Percentiles rank a stretch among this genome's conserved stretches.
Evolutionary conservation across 2,329 filamentous ascomycete genomes (phyloP).

Genomic region (Aspergillus brunneoviolaceus): DNA sequence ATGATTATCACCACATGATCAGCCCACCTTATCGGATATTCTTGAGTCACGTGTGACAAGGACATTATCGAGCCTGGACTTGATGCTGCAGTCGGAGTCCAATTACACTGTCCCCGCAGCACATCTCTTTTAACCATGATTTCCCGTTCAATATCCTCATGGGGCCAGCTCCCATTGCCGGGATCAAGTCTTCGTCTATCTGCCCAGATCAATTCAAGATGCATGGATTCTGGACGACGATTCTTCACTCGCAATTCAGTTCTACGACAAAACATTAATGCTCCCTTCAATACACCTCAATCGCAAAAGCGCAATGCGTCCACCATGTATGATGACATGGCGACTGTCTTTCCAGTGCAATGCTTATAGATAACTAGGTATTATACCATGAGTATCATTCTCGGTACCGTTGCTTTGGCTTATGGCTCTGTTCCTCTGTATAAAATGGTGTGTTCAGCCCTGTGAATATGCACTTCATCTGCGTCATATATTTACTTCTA

Average conservation of each 20-base stretch:
- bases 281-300: constrained; percentile 36
- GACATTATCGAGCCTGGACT: constrained; percentile 9
- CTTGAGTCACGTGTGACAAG: constrained; percentile 21
- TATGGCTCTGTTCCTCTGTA: constrained; percentile 68
- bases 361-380: constrained; percentile 48
- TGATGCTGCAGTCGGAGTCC: constrained; percentile 1
- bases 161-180: constrained; percentile 23
- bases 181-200: constrained; percentile 16
- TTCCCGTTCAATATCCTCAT: constrained; percentile 26
- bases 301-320: constrained; percentile 54
- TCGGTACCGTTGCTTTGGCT: constrained; percentile 62
- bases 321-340: constrained; percentile 54
- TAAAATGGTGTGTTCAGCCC: constrained; percentile 57
- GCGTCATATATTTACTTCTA: constrained; percentile 1
- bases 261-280: constrained; percentile 27
- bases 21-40: not conserved
- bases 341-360: constrained; percentile 3
- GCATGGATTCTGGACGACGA: constrained; percentile 27
- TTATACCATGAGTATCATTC: constrained; percentile 62
- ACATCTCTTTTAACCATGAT: constrained; percentile 27
- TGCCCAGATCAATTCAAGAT: constrained; percentile 15
- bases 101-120: constrained; percentile 17
- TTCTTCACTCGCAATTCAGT: constrained; percentile 36
- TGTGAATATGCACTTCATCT: not conserved
- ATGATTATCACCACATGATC: not conserved